Evolutionary conservation across 306 rosid genomes (phyloP), one percentile per base, ranked within the genome.

Genomic region (Sphenostylis stenocarpa): DNA sequence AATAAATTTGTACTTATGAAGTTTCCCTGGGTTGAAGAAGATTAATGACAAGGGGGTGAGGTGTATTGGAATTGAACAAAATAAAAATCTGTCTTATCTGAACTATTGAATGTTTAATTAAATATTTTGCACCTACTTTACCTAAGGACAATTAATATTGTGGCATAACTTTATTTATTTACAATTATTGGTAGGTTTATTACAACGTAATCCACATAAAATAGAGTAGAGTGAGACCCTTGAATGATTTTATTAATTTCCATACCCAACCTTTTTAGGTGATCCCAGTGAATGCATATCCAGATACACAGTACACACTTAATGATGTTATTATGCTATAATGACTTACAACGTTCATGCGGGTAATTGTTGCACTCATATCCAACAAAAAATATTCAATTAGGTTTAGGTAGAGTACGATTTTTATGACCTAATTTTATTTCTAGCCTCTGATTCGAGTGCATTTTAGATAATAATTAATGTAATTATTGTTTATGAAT

Each of bases 271-370:
- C 77, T 61, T 77, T 77, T 58, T 86, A 70, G 86, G 81, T 67
- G 81, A 73, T 81, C 84, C 80, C 78, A 65, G 44, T 43, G 77
- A 82, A 78, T 66, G 82, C 85, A 78, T 52, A 83, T 84, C 86
- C 69, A 58, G 57, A 44, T 57, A 41, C 78, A 53, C 70, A 53
- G 73, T 55, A 85, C 87, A 78, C 85, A 78, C 58, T 66, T 76
- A 73, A 86, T 89, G 79, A 81, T 85, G 84, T 73, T 14, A 77
- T 63, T 79, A 47, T 72, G 23, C 60, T 62, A 84, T 78, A 45
- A 71, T 80, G 68, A 61, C 66, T 60, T 61, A 48, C 75, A 88
- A 86, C 66, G 65, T 82, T 88, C 87, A 67, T 72, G 33, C 23
- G 69, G 55, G 63, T 65, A 41, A 26, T 73, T 72, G 45, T 21